These are phyloP conservation scores for Zygosaccharomyces pseudobailii DNA, from an alignment of 1,139 yeast genomes.

Conservation along the genomic window DNA sequence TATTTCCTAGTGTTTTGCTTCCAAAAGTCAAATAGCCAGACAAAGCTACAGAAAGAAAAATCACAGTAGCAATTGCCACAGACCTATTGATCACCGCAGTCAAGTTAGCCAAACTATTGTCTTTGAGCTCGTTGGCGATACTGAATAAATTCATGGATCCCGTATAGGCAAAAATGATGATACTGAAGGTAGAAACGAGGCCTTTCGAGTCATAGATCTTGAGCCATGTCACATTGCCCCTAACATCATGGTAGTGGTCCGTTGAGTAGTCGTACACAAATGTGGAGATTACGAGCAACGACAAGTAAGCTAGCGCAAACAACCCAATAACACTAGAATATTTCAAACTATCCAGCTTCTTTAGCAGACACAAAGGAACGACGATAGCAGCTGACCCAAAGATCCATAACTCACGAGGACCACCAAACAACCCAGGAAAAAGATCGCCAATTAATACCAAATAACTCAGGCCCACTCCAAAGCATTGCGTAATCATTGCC, in stretches of 20 bases:
- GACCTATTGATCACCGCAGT: constrained; percentile 52
- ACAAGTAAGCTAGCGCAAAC: constrained; percentile 71
- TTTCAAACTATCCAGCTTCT: constrained; percentile 75
- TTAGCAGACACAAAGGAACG: constrained; percentile 71
- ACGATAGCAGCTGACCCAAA: constrained; percentile 54
- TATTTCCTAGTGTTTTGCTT: constrained; percentile 68
- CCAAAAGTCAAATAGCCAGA: constrained; percentile 89
- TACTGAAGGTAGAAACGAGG: constrained; percentile 77
- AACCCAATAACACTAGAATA: constrained; percentile 85
- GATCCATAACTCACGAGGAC: constrained; percentile 55
- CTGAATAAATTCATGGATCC: constrained; percentile 95
- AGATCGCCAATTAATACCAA: constrained; percentile 85
- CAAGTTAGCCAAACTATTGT: constrained; percentile 50
- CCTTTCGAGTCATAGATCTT: constrained; percentile 55
- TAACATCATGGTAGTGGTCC: constrained; percentile 21
- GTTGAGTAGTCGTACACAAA: constrained; percentile 45
- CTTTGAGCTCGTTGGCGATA: constrained; percentile 72
- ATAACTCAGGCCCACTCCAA: constrained; percentile 89
- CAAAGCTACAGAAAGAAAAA: constrained; percentile 68
- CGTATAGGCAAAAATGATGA: constrained; percentile 88
- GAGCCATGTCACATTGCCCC: constrained; percentile 52
- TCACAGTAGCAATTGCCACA: constrained; percentile 51
- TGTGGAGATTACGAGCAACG: constrained; percentile 63
- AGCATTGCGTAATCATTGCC: constrained; percentile 86
- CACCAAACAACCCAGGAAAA: constrained; percentile 60